These are phyloP conservation scores for Leccinum rimulosum DNA, from an alignment of 768 basidiomycete species.

Conservation along the genomic window DNA sequence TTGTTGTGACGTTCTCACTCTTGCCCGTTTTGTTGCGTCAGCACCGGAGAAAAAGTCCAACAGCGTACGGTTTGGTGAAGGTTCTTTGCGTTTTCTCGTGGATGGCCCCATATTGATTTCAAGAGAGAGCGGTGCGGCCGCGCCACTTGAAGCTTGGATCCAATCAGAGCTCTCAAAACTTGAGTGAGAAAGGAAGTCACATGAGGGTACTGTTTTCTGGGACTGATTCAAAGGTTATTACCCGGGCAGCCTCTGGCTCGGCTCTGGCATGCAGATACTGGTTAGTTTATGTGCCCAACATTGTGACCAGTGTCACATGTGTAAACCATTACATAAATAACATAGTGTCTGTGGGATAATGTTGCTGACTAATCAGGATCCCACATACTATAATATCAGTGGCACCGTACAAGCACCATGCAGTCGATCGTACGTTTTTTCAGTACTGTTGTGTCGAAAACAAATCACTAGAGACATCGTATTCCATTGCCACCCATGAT, in stretches of 20 bases:
- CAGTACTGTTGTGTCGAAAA: neutral
- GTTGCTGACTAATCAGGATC: neutral
- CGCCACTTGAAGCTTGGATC: neutral
- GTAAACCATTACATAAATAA: neutral
- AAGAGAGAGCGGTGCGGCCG: neutral
- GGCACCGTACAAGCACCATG: neutral
- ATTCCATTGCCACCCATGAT: neutral
- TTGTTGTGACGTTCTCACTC: constrained; percentile 8
- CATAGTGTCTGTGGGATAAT: neutral
- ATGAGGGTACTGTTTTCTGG: neutral
- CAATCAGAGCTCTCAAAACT: neutral
- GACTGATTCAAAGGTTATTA: too few relatives aligned
- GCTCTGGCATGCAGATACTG: neutral
- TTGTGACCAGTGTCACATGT: neutral
- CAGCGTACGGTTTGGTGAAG: constrained; percentile 38
- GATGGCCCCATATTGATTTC: constrained; percentile 24
- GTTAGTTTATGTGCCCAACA: neutral
- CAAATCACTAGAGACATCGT: neutral
- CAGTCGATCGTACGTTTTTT: neutral
- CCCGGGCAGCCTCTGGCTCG: too few relatives aligned
- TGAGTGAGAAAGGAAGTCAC: neutral
- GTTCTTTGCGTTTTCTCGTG: constrained; percentile 36
- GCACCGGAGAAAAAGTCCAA: constrained; percentile 43
- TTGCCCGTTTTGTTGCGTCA: constrained; percentile 23
- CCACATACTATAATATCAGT: neutral